A percentile compares a stretch with the other conserved stretches of the same genome.
These are phyloP conservation scores for Cucurbita pepo DNA, from an alignment of 306 rosid species.

Conservation along the genomic window DNA sequence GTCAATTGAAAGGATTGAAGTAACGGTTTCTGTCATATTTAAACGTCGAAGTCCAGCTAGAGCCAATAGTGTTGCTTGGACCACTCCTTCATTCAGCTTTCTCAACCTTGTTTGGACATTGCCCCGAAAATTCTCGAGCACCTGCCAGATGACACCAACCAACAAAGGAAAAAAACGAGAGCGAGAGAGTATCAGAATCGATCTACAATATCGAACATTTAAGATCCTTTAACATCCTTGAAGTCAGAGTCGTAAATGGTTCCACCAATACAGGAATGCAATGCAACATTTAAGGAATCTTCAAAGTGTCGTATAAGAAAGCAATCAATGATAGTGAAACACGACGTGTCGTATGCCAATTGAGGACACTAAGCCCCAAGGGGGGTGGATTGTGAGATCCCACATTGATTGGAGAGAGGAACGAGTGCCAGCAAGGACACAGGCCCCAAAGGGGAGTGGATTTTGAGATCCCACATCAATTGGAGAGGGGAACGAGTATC, in stretches of 20 bases:
- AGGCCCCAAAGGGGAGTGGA: too few species aligned
- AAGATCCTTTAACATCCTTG: neutral
- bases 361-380: too few species aligned
- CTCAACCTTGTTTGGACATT: slow-evolving; percentile 81
- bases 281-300: neutral
- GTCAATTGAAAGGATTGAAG: slow-evolving; percentile 32
- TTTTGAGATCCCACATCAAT: too few species aligned
- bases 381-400: too few species aligned
- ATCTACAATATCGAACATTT: neutral
- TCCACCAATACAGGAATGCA: neutral
- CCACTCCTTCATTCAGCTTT: slow-evolving; percentile 75
- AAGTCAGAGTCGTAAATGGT: neutral
- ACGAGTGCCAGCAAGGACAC: too few species aligned
- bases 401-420: too few species aligned
- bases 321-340: neutral
- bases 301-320: neutral
- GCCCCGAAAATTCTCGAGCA: slow-evolving; percentile 86
- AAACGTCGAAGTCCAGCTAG: slow-evolving; percentile 88
- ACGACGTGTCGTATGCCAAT: too few species aligned
- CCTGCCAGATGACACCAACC: slow-evolving; percentile 31
- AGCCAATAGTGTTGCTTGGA: slow-evolving; percentile 89
- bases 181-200: neutral
- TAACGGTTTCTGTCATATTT: slow-evolving; percentile 40
- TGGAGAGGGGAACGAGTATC: too few species aligned
- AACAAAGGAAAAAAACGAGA: neutral